Conservation (phyloP, 2,329 filamentous ascomycete species). For the Ceratocystis colombiana region DNA sequence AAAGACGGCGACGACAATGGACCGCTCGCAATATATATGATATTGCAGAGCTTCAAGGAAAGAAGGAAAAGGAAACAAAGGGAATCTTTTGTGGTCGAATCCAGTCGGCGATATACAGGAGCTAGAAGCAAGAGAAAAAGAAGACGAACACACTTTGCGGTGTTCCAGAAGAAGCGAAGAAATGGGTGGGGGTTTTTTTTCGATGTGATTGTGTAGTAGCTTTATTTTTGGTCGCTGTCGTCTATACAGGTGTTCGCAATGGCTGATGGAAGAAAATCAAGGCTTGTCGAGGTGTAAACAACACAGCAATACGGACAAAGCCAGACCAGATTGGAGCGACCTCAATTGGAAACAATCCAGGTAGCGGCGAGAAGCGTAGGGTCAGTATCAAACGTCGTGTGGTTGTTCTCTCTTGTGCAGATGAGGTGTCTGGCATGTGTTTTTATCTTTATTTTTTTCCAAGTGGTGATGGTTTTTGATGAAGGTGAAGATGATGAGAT, state of each 20-base stretch:
- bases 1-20: neutral
- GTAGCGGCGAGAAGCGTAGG: neutral
- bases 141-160: neutral
- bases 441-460: neutral
- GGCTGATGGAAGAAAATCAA: conserved; percentile 2
- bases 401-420: neutral
- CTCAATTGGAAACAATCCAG: neutral
- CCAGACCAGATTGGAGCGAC: conserved; percentile 18
- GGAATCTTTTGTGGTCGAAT: conserved; percentile 18
- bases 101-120: conserved; percentile 21
- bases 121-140: neutral
- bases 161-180: neutral
- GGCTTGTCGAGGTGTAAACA: neutral
- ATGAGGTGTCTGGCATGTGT: neutral
- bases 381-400: conserved; percentile 12
- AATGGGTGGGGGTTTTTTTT: neutral
- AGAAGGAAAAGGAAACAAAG: conserved; percentile 11
- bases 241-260: conserved; percentile 9
- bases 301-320: conserved; percentile 10
- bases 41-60: neutral
- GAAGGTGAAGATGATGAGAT: conserved; percentile 12
- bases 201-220: neutral
- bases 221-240: neutral
- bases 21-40: neutral
- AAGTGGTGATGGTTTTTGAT: neutral